Conservation (phyloP, 306 rosid species). For the Vigna unguiculata region DNA sequence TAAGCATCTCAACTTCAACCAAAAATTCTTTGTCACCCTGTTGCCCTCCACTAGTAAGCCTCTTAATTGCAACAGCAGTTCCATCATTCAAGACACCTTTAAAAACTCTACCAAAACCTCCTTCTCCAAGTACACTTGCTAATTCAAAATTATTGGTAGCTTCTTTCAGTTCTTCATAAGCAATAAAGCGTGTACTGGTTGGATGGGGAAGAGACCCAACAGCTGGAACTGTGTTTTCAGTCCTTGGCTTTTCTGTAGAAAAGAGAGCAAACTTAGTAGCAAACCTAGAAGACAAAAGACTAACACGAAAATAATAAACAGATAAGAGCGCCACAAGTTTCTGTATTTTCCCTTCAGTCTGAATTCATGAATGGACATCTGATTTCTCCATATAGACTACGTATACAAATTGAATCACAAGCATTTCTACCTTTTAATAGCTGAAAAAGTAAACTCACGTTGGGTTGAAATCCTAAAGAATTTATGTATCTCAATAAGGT, state of each 20-base stretch:
- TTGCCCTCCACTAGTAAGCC: slow-evolving; percentile 91
- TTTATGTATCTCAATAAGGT: slow-evolving; percentile 29
- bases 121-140: slow-evolving; percentile 89
- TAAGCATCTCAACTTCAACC: slow-evolving; percentile 98
- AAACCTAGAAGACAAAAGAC: not conserved
- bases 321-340: slow-evolving; percentile 19
- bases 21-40: slow-evolving; percentile 94
- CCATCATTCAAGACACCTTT: slow-evolving; percentile 94
- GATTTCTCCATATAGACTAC: slow-evolving; percentile 22
- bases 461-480: slow-evolving; percentile 21
- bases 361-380: not conserved
- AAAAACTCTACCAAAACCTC: slow-evolving; percentile 92
- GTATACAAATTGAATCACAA: slow-evolving; percentile 17
- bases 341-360: not conserved
- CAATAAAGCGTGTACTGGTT: slow-evolving; percentile 88
- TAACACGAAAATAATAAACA: slow-evolving; percentile 12
- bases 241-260: slow-evolving; percentile 71
- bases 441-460: slow-evolving; percentile 15
- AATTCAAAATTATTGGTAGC: slow-evolving; percentile 95
- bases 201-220: slow-evolving; percentile 84
- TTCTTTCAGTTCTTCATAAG: slow-evolving; percentile 92
- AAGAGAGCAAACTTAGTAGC: slow-evolving; percentile 29
- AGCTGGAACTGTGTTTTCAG: slow-evolving; percentile 53
- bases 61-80: slow-evolving; percentile 96
- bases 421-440: slow-evolving; percentile 10